These are phyloP conservation scores for Ceratobasidium theobromae DNA, from an alignment of 1,284 basidiomycete genomes.

Conservation along the genomic window DNA sequence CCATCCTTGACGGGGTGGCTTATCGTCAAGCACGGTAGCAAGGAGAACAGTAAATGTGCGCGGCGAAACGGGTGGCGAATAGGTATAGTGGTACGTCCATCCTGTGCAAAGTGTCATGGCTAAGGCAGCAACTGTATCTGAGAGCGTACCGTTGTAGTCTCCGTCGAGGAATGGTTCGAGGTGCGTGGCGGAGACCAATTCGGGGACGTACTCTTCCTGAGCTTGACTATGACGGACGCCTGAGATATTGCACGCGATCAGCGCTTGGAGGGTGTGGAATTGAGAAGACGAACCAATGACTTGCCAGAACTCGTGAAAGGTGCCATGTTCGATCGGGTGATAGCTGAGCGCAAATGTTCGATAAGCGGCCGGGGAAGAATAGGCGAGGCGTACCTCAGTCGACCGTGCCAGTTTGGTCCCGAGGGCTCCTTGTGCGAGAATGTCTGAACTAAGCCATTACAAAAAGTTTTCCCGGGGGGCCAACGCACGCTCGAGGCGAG, in stretches of 20 bases:
- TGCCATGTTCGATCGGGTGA: slow-evolving; percentile 22
- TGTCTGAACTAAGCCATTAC: slow-evolving; percentile 22
- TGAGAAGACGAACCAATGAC: slow-evolving; percentile 7
- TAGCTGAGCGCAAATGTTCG: neutral
- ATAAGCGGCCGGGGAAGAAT: neutral
- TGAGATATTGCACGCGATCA: neutral
- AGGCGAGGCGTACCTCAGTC: slow-evolving; percentile 4
- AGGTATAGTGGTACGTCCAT: slow-evolving; percentile 72
- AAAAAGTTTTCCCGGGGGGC: slow-evolving; percentile 29
- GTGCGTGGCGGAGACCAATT: slow-evolving; percentile 20
- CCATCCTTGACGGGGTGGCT: slow-evolving; percentile 37
- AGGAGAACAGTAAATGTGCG: slow-evolving; percentile 75
- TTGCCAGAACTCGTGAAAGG: slow-evolving; percentile 26
- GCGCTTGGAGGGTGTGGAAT: neutral
- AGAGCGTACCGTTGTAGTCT: slow-evolving; percentile 10
- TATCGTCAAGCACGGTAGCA: slow-evolving; percentile 55
- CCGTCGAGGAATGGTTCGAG: slow-evolving; percentile 22
- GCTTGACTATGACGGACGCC: slow-evolving; percentile 13
- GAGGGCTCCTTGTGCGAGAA: slow-evolving; percentile 20
- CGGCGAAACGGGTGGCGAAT: slow-evolving; percentile 66
- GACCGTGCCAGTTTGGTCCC: slow-evolving; percentile 21
- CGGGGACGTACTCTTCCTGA: slow-evolving; percentile 27
- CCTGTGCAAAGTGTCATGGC: slow-evolving; percentile 44
- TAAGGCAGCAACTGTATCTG: neutral
- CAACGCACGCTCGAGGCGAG: slow-evolving; percentile 30